Evolutionary conservation across 1,139 yeast genomes (phyloP).

Genomic region (Taphrina sp.): DNA sequence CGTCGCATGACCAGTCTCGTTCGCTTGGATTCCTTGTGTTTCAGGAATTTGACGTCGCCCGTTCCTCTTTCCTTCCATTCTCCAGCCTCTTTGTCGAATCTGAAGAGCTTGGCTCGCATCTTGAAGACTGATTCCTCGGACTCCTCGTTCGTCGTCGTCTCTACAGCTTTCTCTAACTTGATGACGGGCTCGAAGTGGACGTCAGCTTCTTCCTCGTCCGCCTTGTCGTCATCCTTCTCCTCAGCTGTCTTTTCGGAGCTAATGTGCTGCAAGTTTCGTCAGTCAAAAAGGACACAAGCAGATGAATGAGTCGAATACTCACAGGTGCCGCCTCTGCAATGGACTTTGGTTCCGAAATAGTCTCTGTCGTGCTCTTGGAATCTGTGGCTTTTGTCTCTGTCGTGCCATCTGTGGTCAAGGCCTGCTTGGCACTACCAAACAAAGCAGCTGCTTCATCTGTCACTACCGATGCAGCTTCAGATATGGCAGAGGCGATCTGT

Average conservation of each 20-base stretch:
- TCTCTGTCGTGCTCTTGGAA: conserved; percentile 4
- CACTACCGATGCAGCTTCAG: conserved; percentile 25
- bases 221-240: conserved; percentile 50
- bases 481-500: conserved; percentile 27
- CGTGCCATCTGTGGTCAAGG: not conserved
- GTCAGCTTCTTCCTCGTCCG: conserved; percentile 85
- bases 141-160: conserved; percentile 95
- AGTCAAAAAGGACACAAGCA: not conserved
- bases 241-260: not conserved
- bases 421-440: conserved; percentile 25
- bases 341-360: conserved; percentile 10
- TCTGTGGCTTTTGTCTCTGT: conserved; percentile 3
- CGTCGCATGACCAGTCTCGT: conserved; percentile 96
- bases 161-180: conserved; percentile 81
- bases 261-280: not conserved
- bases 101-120: conserved; percentile 85
- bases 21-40: conserved; percentile 77
- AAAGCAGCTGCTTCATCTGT: conserved; percentile 30
- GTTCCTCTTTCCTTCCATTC: conserved; percentile 99
- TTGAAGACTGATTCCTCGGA: conserved; percentile 85
- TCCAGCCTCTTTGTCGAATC: conserved; percentile 74
- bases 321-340: conserved; percentile 30
- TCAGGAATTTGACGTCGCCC: conserved; percentile 93
- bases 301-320: not conserved
- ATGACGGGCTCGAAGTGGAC: conserved; percentile 97